Conservation (phyloP, 768 basidiomycete species). For the Pleurotus salmoneostramineus region DNA sequence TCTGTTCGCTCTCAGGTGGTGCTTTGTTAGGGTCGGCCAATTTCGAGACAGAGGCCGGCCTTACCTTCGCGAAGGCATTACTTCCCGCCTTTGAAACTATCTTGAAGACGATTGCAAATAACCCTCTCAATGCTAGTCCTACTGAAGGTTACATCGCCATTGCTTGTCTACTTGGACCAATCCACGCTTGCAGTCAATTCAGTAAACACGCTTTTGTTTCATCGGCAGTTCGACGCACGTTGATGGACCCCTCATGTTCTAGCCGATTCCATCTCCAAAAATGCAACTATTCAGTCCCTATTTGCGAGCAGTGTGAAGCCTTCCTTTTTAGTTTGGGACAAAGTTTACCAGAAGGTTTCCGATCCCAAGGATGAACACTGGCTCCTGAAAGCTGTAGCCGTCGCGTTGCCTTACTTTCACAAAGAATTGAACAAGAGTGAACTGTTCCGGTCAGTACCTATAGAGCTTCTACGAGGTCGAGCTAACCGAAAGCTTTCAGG, state of each 20-base stretch:
- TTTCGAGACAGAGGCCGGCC: constrained; percentile 36
- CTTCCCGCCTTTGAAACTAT: constrained; percentile 63
- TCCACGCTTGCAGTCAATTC: constrained; percentile 37
- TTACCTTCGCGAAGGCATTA: constrained; percentile 50
- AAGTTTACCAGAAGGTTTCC: constrained; percentile 71
- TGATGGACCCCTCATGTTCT: constrained; percentile 7
- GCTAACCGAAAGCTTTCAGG: constrained; percentile 26
- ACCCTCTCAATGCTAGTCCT: constrained; percentile 60
- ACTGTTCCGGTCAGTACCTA: constrained; percentile 43
- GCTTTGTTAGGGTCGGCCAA: constrained; percentile 46
- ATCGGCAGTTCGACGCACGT: constrained; percentile 10
- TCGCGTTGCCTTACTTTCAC: constrained; percentile 41
- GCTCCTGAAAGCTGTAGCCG: constrained; percentile 67
- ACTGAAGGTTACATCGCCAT: constrained; percentile 82
- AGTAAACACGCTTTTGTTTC: constrained; percentile 5
- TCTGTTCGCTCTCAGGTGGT: constrained; percentile 60
- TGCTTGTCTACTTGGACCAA: constrained; percentile 62
- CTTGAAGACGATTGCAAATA: constrained; percentile 61
- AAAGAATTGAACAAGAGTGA: constrained; percentile 50
- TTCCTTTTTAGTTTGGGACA: constrained; percentile 85
- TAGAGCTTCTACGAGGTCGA: background rate
- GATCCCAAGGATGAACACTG: constrained; percentile 65
- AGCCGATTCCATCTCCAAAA: constrained; percentile 46
- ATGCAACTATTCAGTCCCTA: constrained; percentile 44
- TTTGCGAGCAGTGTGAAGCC: constrained; percentile 57